Conservation (phyloP, 768 basidiomycete species). For the Fomitopsis serialis region DNA sequence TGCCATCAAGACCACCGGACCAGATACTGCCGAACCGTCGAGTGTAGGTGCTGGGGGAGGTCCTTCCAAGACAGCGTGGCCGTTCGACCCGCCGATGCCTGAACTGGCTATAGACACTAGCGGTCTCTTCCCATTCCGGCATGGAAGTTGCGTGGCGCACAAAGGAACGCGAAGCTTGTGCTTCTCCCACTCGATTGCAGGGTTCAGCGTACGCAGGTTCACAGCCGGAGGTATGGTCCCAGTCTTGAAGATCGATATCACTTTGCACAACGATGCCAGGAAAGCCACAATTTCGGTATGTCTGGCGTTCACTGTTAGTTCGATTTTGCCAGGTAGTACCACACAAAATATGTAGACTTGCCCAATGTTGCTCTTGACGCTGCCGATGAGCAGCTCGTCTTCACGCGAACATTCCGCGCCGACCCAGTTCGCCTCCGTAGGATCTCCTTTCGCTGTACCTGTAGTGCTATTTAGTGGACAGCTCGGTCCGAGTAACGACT, state of each 20-base stretch:
- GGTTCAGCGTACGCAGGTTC: constrained; percentile 31
- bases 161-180: constrained; percentile 33
- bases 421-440: constrained; percentile 45
- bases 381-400: constrained; percentile 34
- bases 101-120: constrained; percentile 37
- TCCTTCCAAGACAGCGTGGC: constrained; percentile 34
- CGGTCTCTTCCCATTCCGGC: constrained; percentile 16
- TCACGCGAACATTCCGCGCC: constrained; percentile 30
- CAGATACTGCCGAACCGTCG: neutral
- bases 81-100: constrained; percentile 41
- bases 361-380: constrained; percentile 45
- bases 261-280: constrained; percentile 40
- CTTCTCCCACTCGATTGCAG: constrained; percentile 34
- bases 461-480: neutral
- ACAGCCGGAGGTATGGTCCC: constrained; percentile 35
- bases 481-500: neutral
- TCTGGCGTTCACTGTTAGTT: constrained; percentile 10
- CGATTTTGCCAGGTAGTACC: neutral
- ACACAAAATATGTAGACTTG: constrained; percentile 26
- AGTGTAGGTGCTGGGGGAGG: constrained; percentile 16
- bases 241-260: constrained; percentile 32
- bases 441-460: constrained; percentile 43
- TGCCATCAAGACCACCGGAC: constrained; percentile 1
- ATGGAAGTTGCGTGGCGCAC: constrained; percentile 22
- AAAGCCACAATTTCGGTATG: constrained; percentile 40